Evolutionary conservation across 495 filamentous ascomycete genomes (phyloP).

Genomic region (Neurospora cerealis): DNA sequence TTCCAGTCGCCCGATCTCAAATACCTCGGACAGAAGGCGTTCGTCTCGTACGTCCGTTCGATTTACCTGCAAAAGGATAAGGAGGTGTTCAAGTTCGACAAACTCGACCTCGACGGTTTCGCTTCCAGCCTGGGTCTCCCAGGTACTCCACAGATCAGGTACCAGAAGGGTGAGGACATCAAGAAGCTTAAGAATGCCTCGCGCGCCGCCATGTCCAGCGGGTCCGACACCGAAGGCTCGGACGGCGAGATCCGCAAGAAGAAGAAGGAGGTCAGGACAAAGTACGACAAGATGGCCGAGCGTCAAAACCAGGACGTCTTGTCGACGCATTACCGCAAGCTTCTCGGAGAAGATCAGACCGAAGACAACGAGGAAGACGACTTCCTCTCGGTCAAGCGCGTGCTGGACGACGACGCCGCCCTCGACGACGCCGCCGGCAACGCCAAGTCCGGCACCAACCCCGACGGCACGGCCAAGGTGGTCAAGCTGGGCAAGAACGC

Average conservation of each 20-base stretch:
- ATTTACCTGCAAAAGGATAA: conserved; percentile 86
- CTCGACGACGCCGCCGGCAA: conserved; percentile 26
- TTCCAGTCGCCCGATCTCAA: conserved; percentile 93
- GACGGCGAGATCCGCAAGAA: conserved; percentile 45
- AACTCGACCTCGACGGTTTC: conserved; percentile 74
- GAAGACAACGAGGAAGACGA: conserved; percentile 49
- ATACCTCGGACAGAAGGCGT: conserved; percentile 92
- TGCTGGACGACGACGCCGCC: conserved; percentile 47
- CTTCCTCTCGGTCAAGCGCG: conserved; percentile 83
- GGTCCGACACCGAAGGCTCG: conserved; percentile 30
- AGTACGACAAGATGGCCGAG: conserved; percentile 96
- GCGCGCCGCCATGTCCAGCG: conserved; percentile 46
- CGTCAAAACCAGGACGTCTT: conserved; percentile 90
- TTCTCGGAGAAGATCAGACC: conserved; percentile 60
- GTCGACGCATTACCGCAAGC: conserved; percentile 79
- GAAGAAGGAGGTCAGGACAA: conserved; percentile 65
- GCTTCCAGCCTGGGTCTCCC: conserved; percentile 79
- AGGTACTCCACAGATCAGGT: conserved; percentile 83
- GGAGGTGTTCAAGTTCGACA: conserved; percentile 73
- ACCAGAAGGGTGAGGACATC: conserved; percentile 74
- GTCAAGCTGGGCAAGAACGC: conserved; percentile 40
- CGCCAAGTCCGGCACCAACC: conserved; percentile 17
- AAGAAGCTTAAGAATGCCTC: conserved; percentile 84
- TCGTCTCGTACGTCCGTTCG: conserved; percentile 76
- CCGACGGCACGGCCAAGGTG: conserved; percentile 34